Evolutionary conservation across 176 grass and related monocot genomes (phyloP), one percentile per base, ranked within the genome.

Genomic region (Saccharum spontaneum): DNA sequence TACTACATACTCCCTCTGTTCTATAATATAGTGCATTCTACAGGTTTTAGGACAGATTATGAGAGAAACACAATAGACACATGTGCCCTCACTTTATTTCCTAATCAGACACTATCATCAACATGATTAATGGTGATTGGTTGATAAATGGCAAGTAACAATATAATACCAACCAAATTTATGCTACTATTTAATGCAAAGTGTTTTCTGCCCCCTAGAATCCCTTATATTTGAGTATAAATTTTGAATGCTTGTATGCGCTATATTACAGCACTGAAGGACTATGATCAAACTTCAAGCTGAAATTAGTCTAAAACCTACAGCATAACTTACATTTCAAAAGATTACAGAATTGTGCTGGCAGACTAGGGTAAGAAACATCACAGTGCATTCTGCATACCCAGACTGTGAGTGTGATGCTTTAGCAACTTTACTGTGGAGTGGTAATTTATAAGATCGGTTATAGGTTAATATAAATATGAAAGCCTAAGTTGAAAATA

Each of bases 401-500:
- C 8, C 4, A 61, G 52, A 64, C 54, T 54, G 34, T 67, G 57
- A 67, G 44, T 48, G 18, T 45, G 48, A 68, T 49, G 26, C 6
- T 38, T 40, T 36, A 82, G 12, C 24, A 81, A 7, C 11, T 67
- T 84, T 73, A 73, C 14, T 78, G 37, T 39, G 38, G 34, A 73
- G 60, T 73, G 17, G 52, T 67, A 45, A 67, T 48, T 45, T 66
- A 59, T 57, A 84, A 79, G 41, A 88, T 63, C 9, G 18, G 54
- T 57, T 57, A 24, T 39, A 73, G 28, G 67, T n/a, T 44, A 81
- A 69, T 70, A 65, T 50, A 73, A 85, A 50, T 76, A 20, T 9
- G 63, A 86, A 75, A 76, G 68, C 45, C 36, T 44, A 57, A 14
- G 57, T 43, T 39, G n/a, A 80, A 6, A 76, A 70, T 85, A 24